Conservation (phyloP, 345 rosid genomes). For the Linum lewisii region DNA sequence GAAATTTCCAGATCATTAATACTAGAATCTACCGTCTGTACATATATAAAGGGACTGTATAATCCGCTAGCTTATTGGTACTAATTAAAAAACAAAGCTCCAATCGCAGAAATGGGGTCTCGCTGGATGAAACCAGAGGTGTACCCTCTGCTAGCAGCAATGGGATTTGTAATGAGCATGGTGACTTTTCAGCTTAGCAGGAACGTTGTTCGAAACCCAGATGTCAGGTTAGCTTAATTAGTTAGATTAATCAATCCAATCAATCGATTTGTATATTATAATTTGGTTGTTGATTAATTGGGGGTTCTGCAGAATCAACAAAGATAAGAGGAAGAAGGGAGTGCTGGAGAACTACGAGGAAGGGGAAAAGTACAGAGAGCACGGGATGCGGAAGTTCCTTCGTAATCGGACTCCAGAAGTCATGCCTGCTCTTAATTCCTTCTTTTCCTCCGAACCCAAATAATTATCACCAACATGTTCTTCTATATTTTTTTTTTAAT, state of each 20-base stretch:
- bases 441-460: constrained; percentile 34
- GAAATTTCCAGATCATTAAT: too few relatives aligned
- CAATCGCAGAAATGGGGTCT: too few relatives aligned
- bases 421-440: constrained; percentile 66
- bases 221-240: constrained; percentile 38
- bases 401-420: constrained; percentile 59
- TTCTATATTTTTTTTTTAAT: neutral
- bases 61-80: too few relatives aligned
- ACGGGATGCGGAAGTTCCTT: constrained; percentile 54
- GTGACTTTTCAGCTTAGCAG: constrained; percentile 61
- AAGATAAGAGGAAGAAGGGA: constrained; percentile 32
- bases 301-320: constrained; percentile 56
- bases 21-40: too few relatives aligned
- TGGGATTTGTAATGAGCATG: constrained; percentile 57
- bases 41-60: too few relatives aligned
- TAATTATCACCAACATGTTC: too few relatives aligned
- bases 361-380: constrained; percentile 37
- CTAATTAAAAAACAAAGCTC: too few relatives aligned
- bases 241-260: neutral
- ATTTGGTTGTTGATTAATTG: too few relatives aligned
- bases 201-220: constrained; percentile 50
- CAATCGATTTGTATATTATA: too few relatives aligned
- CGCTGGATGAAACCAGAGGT: constrained; percentile 26
- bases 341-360: constrained; percentile 36
- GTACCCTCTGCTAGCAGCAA: constrained; percentile 66